Percentiles rank a stretch among this genome's conserved stretches.
These are phyloP conservation scores for Aspergillus ruber DNA, from an alignment of 2,329 filamentous ascomycete genomes.

Conservation along the genomic window DNA sequence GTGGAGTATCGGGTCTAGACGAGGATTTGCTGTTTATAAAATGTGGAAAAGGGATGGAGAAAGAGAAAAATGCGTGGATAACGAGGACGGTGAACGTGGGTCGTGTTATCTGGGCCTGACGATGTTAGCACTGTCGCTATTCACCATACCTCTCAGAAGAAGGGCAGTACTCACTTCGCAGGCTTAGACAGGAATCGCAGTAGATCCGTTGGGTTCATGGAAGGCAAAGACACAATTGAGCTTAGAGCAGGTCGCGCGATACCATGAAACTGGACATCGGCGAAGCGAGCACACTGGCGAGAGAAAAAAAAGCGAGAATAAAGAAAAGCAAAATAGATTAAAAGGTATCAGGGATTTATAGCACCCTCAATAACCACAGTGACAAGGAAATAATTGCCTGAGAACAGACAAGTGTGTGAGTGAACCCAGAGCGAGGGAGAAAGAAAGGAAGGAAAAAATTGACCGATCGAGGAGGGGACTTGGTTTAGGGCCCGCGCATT, in stretches of 20 bases:
- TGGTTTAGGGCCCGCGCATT: background rate
- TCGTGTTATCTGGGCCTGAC: constrained; percentile 59
- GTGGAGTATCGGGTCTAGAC: constrained; percentile 78
- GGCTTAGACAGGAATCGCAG: constrained; percentile 91
- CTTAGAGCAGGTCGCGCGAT: constrained; percentile 26
- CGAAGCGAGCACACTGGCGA: constrained; percentile 3
- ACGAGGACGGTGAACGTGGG: constrained; percentile 18
- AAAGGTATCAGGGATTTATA: background rate
- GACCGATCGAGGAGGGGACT: background rate
- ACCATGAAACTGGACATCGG: constrained; percentile 31
- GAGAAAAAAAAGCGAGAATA: background rate
- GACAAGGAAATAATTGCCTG: background rate
- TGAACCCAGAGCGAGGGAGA: background rate
- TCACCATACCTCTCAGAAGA: background rate
- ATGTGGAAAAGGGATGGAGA: constrained; percentile 12
- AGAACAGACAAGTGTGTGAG: background rate
- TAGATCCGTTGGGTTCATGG: constrained; percentile 88
- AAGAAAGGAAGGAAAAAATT: background rate
- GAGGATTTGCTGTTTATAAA: constrained; percentile 54
- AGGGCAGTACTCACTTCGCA: constrained; percentile 64
- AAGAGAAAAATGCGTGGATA: constrained; percentile 2
- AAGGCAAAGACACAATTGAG: constrained; percentile 41
- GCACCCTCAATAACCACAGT: background rate
- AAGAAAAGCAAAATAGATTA: background rate
- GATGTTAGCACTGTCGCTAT: constrained; percentile 10